Evolutionary conservation across 2,329 filamentous ascomycete genomes (phyloP).

Genomic region (Helotiales sp.): DNA sequence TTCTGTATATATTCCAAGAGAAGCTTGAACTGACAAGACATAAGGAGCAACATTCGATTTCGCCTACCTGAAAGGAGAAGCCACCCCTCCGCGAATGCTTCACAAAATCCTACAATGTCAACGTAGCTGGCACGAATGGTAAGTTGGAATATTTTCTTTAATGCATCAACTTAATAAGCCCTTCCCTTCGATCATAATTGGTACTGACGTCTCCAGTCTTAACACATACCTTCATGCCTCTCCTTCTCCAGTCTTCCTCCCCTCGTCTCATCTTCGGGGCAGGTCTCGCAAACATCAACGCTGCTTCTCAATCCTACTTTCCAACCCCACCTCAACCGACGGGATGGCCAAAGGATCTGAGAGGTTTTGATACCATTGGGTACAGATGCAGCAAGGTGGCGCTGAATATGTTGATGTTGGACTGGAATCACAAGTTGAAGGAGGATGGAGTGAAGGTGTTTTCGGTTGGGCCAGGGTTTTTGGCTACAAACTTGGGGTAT

Average conservation of each 20-base stretch:
- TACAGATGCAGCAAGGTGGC: conserved; percentile 46
- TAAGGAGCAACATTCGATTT: conserved; percentile 34
- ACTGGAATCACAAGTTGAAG: conserved; percentile 44
- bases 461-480: conserved; percentile 46
- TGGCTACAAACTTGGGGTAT: conserved; percentile 49
- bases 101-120: conserved; percentile 32
- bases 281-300: conserved; percentile 39
- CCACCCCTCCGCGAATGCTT: conserved; percentile 32
- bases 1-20: background rate
- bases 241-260: conserved; percentile 42
- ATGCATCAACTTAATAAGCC: no score
- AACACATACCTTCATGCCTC: conserved; percentile 36
- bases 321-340: conserved; percentile 23
- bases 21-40: conserved; percentile 1
- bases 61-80: conserved; percentile 29
- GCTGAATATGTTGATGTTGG: conserved; percentile 50
- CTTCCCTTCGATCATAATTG: no score
- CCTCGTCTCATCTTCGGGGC: conserved; percentile 49
- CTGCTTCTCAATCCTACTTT: conserved; percentile 28
- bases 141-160: no score
- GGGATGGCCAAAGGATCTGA: conserved; percentile 46
- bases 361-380: conserved; percentile 26
- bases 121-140: conserved; percentile 35
- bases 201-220: no score
- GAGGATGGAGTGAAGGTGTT: conserved; percentile 53